Conservation (phyloP, 805 yeast genomes). For the Maudiozyma pseudohumilis region DNA sequence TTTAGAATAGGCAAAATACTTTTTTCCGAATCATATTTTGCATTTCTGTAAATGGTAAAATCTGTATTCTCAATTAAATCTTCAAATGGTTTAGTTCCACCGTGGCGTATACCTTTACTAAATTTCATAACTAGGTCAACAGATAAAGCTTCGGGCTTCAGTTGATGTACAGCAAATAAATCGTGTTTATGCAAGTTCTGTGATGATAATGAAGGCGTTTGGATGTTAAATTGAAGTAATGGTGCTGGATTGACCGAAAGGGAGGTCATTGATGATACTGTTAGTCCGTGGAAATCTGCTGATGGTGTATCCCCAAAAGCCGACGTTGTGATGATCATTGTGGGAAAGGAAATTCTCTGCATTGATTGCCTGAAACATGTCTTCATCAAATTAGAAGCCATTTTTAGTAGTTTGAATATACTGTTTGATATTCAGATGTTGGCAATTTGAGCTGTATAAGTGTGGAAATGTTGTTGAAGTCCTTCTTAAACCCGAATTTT, state of each 20-base stretch:
- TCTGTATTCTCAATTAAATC: slow-evolving; percentile 29
- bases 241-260: slow-evolving; percentile 71
- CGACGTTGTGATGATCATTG: slow-evolving; percentile 51
- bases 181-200: slow-evolving; percentile 46
- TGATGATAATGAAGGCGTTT: slow-evolving; percentile 77
- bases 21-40: slow-evolving; percentile 9
- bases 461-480: too few relatives aligned
- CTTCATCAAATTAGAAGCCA: slow-evolving; percentile 1
- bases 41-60: slow-evolving; percentile 22
- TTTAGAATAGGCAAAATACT: slow-evolving; percentile 45
- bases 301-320: slow-evolving; percentile 20
- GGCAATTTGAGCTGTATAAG: too few relatives aligned
- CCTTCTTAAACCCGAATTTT: too few relatives aligned
- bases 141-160: slow-evolving; percentile 50
- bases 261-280: slow-evolving; percentile 79
- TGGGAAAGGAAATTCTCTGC: slow-evolving; percentile 42
- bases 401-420: too few relatives aligned
- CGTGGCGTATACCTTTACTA: slow-evolving; percentile 37
- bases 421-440: too few relatives aligned
- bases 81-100: slow-evolving; percentile 43
- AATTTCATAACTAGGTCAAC: slow-evolving; percentile 57
- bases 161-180: slow-evolving; percentile 62
- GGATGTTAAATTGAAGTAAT: slow-evolving; percentile 74
- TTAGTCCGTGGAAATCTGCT: slow-evolving; percentile 46
- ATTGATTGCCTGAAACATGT: slow-evolving; percentile 18